A percentile compares a stretch with the other conserved stretches of the same genome.
Conservation (phyloP, 148 eudicot species). For the Vaccinium darrowii region DNA sequence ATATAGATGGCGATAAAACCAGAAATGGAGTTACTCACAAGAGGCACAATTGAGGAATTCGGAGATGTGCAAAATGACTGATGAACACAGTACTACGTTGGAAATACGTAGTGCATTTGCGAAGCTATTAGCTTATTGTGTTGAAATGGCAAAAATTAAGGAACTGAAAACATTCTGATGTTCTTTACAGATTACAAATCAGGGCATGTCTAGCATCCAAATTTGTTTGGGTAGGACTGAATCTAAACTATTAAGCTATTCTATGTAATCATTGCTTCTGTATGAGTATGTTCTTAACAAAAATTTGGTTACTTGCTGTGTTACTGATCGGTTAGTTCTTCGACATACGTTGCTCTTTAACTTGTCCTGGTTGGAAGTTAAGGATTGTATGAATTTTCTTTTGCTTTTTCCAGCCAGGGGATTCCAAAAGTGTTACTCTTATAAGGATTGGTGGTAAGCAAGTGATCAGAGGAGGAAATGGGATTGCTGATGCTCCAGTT, state of each 20-base stretch:
- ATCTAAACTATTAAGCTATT: neutral
- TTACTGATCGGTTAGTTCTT: neutral
- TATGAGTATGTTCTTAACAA: neutral
- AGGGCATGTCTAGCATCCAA: neutral
- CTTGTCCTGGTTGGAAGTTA: neutral
- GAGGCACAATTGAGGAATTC: neutral
- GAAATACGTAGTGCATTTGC: neutral
- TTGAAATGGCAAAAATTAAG: conserved; percentile 1
- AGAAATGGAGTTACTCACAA: neutral
- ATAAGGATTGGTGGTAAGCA: conserved; percentile 78
- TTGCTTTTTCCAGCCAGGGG: conserved; percentile 77
- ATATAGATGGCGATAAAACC: neutral
- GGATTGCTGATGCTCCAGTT: conserved; percentile 68
- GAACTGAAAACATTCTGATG: neutral
- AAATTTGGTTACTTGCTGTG: neutral
- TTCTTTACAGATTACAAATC: neutral
- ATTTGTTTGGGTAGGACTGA: neutral
- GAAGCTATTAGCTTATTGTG: conserved; percentile 13
- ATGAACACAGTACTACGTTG: neutral
- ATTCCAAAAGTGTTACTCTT: conserved; percentile 75
- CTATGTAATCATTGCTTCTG: neutral
- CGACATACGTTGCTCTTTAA: neutral
- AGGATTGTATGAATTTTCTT: conserved; percentile 1
- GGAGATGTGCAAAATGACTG: neutral
- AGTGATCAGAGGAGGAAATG: conserved; percentile 81